Base-by-base conservation (phyloP, 192 early-diverging fungal genomes). In the Spizellomyces sp. region DNA sequence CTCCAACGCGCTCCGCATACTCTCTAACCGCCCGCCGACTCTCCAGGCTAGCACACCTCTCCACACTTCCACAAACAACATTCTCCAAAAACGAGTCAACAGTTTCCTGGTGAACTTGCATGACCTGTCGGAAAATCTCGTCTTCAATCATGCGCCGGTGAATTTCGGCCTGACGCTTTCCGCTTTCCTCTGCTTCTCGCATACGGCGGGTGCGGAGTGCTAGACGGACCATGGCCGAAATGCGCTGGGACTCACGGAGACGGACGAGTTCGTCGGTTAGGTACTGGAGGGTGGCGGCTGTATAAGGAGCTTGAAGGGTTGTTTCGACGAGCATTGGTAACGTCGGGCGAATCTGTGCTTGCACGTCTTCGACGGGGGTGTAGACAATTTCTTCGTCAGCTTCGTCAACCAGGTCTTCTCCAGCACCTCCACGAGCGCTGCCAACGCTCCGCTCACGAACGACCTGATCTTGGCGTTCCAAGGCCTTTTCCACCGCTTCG, bases 151-250 rank as follows among this genome's bases (percentile, higher is more conserved):
- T 63, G 17, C 81, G 75, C 44, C 84, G 60, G 64, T 67, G 59
- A 6, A 89, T 45, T 71, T 89, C 86, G 14, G 66, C 76, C 52
- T 88, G 77, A 6, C 87, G 72, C 15, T 41, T 45, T 7, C 81
- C 81, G n/a, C 70, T 78, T 63, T 88, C 87, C 58, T 83, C 82
- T 8, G 86, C 87, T 57, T 89, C 86, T 6, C 87, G 75, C 78
- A 88, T 81, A 8, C 77, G 65, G 62, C 86, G 64, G 4, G 86
- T 88, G 48, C 86, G 75, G 45, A 84, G 80, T 3, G 86, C 87
- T n/a, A 89, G 77, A 56, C 78, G 83, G 17, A 86, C 87, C 73
- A 86, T 72, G 4, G 84, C 84, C 9, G 76, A 74, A 59, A 88
- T 80, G 8, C 79, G 64, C 27, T 76, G 77, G 64, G 83, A 74